Conservation (phyloP, 192 early-diverging fungal species). For the Phlyctochytrium arcticum region DNA sequence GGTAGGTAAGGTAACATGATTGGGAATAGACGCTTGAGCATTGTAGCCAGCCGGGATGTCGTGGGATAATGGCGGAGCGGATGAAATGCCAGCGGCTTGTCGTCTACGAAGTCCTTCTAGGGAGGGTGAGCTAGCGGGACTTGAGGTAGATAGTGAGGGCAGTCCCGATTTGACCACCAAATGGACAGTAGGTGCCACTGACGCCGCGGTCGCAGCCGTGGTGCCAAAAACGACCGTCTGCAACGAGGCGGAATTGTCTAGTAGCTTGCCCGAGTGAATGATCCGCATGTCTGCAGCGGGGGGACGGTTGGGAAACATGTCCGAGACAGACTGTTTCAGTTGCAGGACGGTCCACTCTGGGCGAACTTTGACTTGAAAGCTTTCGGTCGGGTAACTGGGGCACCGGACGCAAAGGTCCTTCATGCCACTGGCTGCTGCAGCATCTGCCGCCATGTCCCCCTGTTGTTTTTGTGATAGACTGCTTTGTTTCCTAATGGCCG, state of each 20-base stretch:
- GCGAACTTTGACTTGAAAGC: neutral
- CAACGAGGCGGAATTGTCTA: neutral
- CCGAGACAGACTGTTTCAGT: constrained; percentile 18
- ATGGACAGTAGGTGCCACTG: constrained; percentile 15
- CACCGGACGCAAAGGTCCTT: constrained; percentile 23
- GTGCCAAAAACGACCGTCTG: no score
- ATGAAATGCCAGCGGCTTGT: neutral
- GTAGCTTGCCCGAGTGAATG: constrained; percentile 24
- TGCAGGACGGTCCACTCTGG: constrained; percentile 3
- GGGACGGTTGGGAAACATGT: constrained; percentile 7
- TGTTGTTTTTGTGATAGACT: no score
- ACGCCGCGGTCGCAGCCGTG: neutral
- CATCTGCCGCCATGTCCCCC: no score
- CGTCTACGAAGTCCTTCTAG: neutral
- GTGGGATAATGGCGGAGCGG: neutral
- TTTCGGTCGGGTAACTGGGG: constrained; percentile 22
- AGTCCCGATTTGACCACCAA: constrained; percentile 16
- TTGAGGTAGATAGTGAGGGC: neutral
- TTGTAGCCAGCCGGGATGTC: no score
- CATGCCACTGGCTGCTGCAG: no score
- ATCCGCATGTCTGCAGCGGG: constrained; percentile 12
- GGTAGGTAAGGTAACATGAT: neutral
- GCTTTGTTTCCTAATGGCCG: no score
- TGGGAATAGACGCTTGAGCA: neutral
- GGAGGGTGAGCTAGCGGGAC: neutral